Conservation (phyloP, 176 grass and related monocot genomes). For the Dendrocalamus sinicus region DNA sequence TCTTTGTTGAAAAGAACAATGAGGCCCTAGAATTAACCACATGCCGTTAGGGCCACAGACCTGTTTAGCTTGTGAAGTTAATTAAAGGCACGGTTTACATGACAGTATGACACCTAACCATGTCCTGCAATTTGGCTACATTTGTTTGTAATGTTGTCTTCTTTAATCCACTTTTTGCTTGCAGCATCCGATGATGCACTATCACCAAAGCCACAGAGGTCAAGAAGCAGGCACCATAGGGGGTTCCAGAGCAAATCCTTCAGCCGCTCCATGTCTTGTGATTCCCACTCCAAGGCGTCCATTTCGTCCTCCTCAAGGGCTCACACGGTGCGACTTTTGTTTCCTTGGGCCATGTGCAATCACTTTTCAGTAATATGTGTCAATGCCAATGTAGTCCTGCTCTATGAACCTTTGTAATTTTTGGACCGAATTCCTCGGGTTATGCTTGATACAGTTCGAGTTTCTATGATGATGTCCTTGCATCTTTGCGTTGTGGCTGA, state of each 20-base stretch:
- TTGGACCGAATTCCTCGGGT: background rate
- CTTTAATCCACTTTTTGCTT: constrained; percentile 31
- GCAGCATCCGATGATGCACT: constrained; percentile 61
- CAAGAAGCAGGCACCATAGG: constrained; percentile 58
- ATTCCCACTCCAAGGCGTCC: constrained; percentile 74
- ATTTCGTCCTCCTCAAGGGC: constrained; percentile 58
- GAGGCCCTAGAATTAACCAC: background rate
- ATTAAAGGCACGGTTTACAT: background rate
- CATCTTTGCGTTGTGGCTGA: constrained; percentile 15
- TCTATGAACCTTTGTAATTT: constrained; percentile 25
- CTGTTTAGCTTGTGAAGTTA: constrained; percentile 3
- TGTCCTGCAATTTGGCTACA: constrained; percentile 8
- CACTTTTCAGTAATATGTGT: constrained; percentile 23
- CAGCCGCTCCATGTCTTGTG: constrained; percentile 66
- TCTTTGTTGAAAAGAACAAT: background rate
- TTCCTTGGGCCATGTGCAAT: constrained; percentile 34
- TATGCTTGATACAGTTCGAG: background rate
- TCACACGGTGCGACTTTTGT: constrained; percentile 54
- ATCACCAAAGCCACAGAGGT: constrained; percentile 69
- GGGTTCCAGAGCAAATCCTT: constrained; percentile 64
- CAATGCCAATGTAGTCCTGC: constrained; percentile 19
- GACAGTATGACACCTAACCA: background rate
- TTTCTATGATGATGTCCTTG: background rate
- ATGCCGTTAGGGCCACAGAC: background rate
- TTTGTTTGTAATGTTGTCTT: constrained; percentile 1